These are phyloP conservation scores for Calonectria naviculata DNA, from an alignment of 2,329 filamentous ascomycete genomes.

Conservation along the genomic window DNA sequence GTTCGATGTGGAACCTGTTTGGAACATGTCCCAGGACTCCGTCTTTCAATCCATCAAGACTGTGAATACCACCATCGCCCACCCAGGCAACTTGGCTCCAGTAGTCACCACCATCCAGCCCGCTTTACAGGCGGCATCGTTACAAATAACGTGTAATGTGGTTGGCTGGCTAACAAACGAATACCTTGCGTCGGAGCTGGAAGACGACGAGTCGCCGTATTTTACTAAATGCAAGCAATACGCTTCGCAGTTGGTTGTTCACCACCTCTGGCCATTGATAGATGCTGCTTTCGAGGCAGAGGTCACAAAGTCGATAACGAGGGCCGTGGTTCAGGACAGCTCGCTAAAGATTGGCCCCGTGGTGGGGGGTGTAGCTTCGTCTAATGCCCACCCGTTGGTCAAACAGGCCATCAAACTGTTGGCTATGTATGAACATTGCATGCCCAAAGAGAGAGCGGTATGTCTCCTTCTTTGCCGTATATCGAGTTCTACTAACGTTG, in stretches of 20 bases:
- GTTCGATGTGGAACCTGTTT: slow-evolving; percentile 66
- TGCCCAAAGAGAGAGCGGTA: slow-evolving; percentile 73
- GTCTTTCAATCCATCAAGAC: slow-evolving; percentile 62
- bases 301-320: slow-evolving; percentile 65
- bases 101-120: slow-evolving; percentile 62
- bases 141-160: slow-evolving; percentile 64
- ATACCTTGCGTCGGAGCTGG: slow-evolving; percentile 65
- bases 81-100: slow-evolving; percentile 64
- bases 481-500: slow-evolving; percentile 24
- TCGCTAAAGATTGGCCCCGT: slow-evolving; percentile 63
- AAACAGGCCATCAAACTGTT: slow-evolving; percentile 69
- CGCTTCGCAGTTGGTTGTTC: slow-evolving; percentile 64
- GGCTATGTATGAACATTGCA: slow-evolving; percentile 71
- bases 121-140: slow-evolving; percentile 57
- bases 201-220: slow-evolving; percentile 68
- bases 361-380: slow-evolving; percentile 60
- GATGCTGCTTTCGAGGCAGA: slow-evolving; percentile 67
- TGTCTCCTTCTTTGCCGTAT: slow-evolving; percentile 39
- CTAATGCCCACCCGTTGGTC: slow-evolving; percentile 68
- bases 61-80: slow-evolving; percentile 62
- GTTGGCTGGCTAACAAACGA: slow-evolving; percentile 69
- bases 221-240: slow-evolving; percentile 66
- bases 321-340: slow-evolving; percentile 57
- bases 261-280: slow-evolving; percentile 68
- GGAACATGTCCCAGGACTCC: slow-evolving; percentile 60